Evolutionary conservation across 2,329 filamentous ascomycete genomes (phyloP).

Genomic region (Ascocoryne sarcoides): DNA sequence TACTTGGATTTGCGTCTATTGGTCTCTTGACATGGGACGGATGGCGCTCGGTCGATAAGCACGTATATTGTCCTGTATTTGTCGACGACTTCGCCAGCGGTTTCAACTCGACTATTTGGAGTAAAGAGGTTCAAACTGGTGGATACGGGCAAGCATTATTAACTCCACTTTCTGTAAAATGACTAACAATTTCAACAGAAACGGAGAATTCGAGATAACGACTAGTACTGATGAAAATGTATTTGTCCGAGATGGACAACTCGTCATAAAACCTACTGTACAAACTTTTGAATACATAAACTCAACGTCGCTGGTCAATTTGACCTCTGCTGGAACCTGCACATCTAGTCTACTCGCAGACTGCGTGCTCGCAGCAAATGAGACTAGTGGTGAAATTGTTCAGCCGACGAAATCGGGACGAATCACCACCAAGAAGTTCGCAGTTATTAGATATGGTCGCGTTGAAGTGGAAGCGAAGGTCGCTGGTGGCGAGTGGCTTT

Average conservation of each 20-base stretch:
- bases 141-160: constrained; percentile 20
- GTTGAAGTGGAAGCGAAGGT: constrained; percentile 46
- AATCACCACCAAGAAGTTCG: constrained; percentile 38
- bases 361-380: constrained; percentile 36
- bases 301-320: constrained; percentile 28
- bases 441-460: constrained; percentile 39
- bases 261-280: not conserved
- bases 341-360: constrained; percentile 29
- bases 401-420: constrained; percentile 42
- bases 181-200: constrained; percentile 35
- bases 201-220: constrained; percentile 34
- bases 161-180: not conserved
- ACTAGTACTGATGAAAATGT: constrained; percentile 32
- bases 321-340: constrained; percentile 35
- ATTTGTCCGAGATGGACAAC: constrained; percentile 25
- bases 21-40: not conserved
- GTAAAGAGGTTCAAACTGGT: constrained; percentile 35
- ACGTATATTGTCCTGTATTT: not conserved
- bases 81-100: not conserved
- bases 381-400: constrained; percentile 37
- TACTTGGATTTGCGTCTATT: not conserved
- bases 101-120: constrained; percentile 36
- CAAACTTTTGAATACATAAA: not conserved
- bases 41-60: not conserved
- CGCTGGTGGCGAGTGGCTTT: constrained; percentile 46